Evolutionary conservation across 2,329 filamentous ascomycete genomes (phyloP).

Genomic region (Nothopassalora personata): DNA sequence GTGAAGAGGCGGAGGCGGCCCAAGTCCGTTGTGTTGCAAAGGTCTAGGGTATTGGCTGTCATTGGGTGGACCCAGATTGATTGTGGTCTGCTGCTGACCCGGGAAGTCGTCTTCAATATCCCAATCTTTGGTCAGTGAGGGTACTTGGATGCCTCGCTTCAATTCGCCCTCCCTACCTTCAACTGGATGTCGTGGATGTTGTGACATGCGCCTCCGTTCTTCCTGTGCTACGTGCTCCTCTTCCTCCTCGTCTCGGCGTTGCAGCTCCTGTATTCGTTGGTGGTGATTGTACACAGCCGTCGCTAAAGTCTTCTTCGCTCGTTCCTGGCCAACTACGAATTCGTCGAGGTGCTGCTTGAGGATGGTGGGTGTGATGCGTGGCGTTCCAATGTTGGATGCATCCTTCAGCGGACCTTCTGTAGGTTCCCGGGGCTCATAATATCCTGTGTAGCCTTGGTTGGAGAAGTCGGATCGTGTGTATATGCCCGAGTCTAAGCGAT

Average conservation of each 20-base stretch:
- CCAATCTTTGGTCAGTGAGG: conserved; percentile 30
- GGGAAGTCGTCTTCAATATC: conserved; percentile 54
- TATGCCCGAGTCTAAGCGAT: conserved; percentile 39
- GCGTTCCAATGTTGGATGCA: conserved; percentile 52
- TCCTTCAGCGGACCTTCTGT: conserved; percentile 59
- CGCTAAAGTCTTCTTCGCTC: conserved; percentile 88
- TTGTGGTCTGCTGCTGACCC: conserved; percentile 51
- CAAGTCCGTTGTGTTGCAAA: conserved; percentile 10
- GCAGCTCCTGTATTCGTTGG: conserved; percentile 71
- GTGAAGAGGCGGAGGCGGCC: conserved; percentile 39
- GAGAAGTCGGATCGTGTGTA: conserved; percentile 60
- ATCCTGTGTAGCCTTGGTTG: conserved; percentile 56
- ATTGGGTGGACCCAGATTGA: conserved; percentile 27
- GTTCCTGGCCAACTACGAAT: conserved; percentile 93
- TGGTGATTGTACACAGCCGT: conserved; percentile 97
- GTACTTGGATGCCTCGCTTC: conserved; percentile 30
- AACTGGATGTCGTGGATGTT: conserved; percentile 60
- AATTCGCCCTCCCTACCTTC: conserved; percentile 56
- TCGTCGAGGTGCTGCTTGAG: conserved; percentile 90
- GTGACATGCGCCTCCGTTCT: conserved; percentile 61
- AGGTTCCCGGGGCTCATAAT: conserved; percentile 58
- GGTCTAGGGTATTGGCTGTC: conserved; percentile 15
- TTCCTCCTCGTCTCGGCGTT: conserved; percentile 72
- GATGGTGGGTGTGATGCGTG: conserved; percentile 55
- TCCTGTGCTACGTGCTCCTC: conserved; percentile 68